phyloP scores from a whole-genome alignment of 2,329 filamentous ascomycete genomes.

The Venturia effusa region DNA sequence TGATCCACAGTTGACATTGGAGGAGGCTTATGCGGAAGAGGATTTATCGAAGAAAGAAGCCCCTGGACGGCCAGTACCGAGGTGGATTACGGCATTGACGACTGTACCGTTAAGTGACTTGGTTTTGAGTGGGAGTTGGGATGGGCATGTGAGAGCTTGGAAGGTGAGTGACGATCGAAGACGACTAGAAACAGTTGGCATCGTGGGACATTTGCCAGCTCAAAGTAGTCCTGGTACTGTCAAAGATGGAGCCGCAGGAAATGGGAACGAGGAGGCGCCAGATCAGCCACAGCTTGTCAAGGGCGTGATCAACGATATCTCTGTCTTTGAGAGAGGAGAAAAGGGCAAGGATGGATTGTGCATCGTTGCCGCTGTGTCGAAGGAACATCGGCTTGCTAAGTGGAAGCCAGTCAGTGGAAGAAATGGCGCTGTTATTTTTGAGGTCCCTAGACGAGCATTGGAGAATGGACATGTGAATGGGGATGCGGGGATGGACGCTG shows the following conservation, averaged over 20 bases:
- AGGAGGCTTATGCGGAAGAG: constrained; percentile 62
- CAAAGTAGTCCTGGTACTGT: constrained; percentile 12
- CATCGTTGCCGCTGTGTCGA: constrained; percentile 75
- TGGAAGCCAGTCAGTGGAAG: constrained; percentile 53
- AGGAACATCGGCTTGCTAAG: constrained; percentile 73
- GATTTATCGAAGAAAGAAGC: constrained; percentile 39
- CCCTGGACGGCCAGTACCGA: constrained; percentile 56
- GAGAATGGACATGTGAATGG: background rate
- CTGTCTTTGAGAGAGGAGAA: constrained; percentile 75
- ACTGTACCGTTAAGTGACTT: constrained; percentile 85
- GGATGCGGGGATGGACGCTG: background rate
- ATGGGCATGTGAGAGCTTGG: constrained; percentile 80
- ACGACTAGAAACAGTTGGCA: constrained; percentile 61
- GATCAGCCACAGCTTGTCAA: constrained; percentile 33
- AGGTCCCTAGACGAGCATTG: background rate
- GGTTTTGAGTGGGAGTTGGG: constrained; percentile 88
- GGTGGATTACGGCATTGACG: constrained; percentile 82
- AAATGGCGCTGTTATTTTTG: constrained; percentile 9
- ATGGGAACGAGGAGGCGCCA: constrained; percentile 14
- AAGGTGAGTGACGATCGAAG: constrained; percentile 72
- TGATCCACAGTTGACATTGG: constrained; percentile 57
- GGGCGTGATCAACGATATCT: constrained; percentile 81
- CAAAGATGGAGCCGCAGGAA: constrained; percentile 15
- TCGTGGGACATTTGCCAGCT: constrained; percentile 38
- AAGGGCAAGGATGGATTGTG: constrained; percentile 64